phyloP scores from a whole-genome alignment of 345 rosid genomes.

The Euphorbia tirucalli region DNA sequence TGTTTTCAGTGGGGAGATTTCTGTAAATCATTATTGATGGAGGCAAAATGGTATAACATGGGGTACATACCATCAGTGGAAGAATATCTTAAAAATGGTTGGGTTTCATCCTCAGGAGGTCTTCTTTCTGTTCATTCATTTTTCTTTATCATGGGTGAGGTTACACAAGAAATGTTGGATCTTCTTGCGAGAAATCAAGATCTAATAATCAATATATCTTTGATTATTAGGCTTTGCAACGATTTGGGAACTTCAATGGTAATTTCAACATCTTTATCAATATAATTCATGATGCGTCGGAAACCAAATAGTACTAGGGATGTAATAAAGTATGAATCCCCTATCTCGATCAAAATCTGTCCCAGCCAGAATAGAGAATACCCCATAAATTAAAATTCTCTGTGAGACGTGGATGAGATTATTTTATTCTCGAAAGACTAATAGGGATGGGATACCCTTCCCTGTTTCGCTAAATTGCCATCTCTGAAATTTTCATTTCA shows the following conservation, averaged over 20 bases:
- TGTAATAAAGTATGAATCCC: too few relatives aligned
- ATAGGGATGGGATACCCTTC: too few relatives aligned
- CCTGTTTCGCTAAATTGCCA: too few relatives aligned
- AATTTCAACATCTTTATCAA: neutral
- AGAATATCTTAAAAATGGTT: neutral
- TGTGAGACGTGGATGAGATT: too few relatives aligned
- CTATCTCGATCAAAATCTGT: too few relatives aligned
- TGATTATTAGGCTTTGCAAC: slow-evolving; percentile 49
- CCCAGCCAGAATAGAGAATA: too few relatives aligned
- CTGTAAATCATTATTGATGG: slow-evolving; percentile 43
- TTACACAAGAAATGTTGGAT: neutral
- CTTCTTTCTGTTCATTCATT: neutral
- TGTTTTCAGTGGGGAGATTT: slow-evolving; percentile 56
- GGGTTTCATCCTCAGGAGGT: neutral
- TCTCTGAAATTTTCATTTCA: too few relatives aligned
- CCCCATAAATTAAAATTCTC: too few relatives aligned
- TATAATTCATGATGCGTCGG: too few relatives aligned
- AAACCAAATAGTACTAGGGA: too few relatives aligned
- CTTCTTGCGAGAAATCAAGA: slow-evolving; percentile 14
- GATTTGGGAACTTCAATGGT: slow-evolving; percentile 47
- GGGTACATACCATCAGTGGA: neutral
- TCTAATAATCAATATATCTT: slow-evolving; percentile 30
- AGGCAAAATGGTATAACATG: slow-evolving; percentile 30
- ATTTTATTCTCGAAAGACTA: too few relatives aligned
- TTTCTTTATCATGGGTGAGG: neutral